phyloP scores from a whole-genome alignment of 2,329 filamentous ascomycete genomes.

The Claviceps citrina region DNA sequence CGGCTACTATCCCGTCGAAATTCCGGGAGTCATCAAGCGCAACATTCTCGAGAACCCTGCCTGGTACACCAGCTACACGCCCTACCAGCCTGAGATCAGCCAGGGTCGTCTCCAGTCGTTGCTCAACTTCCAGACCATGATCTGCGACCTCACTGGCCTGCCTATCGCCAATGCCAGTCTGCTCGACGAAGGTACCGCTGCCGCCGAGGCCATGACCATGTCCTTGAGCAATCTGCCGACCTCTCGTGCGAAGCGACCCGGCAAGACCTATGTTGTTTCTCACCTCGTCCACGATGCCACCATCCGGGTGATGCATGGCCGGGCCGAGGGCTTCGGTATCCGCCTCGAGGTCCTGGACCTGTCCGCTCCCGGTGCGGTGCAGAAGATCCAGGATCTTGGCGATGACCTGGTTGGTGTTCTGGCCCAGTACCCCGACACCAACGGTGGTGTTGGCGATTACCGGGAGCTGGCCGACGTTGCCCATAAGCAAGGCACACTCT shows the following conservation, averaged over 20 bases:
- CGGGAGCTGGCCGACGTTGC: slow-evolving; percentile 57
- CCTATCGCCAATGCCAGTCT: slow-evolving; percentile 83
- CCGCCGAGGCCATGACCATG: slow-evolving; percentile 90
- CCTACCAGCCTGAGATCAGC: slow-evolving; percentile 94
- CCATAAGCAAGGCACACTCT: slow-evolving; percentile 61
- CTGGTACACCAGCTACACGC: slow-evolving; percentile 97
- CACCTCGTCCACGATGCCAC: slow-evolving; percentile 74
- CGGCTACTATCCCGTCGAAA: slow-evolving; percentile 77
- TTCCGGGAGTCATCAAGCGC: slow-evolving; percentile 79
- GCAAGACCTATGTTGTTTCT: slow-evolving; percentile 75
- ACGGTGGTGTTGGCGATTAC: slow-evolving; percentile 66
- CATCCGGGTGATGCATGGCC: slow-evolving; percentile 64
- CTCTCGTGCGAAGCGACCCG: slow-evolving; percentile 55
- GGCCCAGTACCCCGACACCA: slow-evolving; percentile 88
- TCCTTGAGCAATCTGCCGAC: slow-evolving; percentile 61
- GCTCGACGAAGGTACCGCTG: slow-evolving; percentile 81
- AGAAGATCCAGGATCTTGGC: slow-evolving; percentile 56
- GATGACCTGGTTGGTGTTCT: slow-evolving; percentile 77
- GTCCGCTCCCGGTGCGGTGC: slow-evolving; percentile 41
- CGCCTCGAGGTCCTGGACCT: slow-evolving; percentile 60
- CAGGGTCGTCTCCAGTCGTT: slow-evolving; percentile 85
- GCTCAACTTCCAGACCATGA: slow-evolving; percentile 89
- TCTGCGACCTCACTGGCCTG: slow-evolving; percentile 73
- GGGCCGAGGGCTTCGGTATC: slow-evolving; percentile 84
- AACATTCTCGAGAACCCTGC: slow-evolving; percentile 86